Evolutionary conservation across 2,329 filamentous ascomycete species (phyloP).

Genomic region (Berkeleyomyces rouxiae): DNA sequence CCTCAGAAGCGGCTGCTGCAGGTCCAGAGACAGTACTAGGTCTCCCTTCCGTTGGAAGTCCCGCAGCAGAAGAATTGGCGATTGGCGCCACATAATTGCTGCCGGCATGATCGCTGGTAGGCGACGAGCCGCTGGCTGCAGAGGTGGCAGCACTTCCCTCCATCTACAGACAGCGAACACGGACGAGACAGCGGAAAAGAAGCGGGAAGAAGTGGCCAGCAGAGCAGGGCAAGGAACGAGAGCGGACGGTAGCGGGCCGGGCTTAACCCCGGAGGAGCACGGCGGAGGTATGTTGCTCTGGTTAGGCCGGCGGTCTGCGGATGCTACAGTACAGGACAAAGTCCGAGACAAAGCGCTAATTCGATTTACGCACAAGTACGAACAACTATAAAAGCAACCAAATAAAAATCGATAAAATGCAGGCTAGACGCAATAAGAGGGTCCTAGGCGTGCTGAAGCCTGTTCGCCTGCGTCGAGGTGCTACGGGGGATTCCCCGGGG

Average conservation of each 20-base stretch:
- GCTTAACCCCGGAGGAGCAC: neutral
- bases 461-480: neutral
- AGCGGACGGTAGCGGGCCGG: too few relatives aligned
- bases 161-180: neutral
- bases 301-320: neutral
- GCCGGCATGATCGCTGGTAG: neutral
- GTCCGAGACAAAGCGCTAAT: neutral
- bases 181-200: neutral
- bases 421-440: neutral
- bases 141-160: slow-evolving; percentile 3
- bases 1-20: neutral
- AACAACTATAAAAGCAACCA: neutral
- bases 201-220: neutral
- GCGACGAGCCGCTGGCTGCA: slow-evolving; percentile 3
- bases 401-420: neutral
- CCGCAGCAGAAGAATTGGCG: neutral
- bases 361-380: neutral
- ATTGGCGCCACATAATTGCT: neutral
- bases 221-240: too few relatives aligned
- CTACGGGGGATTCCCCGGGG: neutral
- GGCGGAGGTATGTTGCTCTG: neutral
- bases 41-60: too few relatives aligned
- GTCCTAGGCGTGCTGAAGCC: neutral
- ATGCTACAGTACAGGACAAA: neutral
- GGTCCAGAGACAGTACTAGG: neutral